Evolutionary conservation across 208 protist species (phyloP).

Genomic region (Trypanosoma grayi): DNA sequence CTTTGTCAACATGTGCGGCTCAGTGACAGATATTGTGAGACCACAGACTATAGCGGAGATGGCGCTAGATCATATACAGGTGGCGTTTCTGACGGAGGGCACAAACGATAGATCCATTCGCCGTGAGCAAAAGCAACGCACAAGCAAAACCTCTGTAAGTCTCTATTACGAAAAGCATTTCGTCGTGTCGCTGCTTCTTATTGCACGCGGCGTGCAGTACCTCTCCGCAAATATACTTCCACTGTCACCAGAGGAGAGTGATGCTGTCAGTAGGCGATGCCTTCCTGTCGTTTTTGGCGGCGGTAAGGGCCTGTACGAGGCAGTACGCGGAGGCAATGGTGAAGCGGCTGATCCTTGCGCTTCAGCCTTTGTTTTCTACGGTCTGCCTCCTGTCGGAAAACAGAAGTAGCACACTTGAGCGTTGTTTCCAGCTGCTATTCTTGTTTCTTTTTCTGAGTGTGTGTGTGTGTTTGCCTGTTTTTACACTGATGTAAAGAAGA

Average conservation of each 20-base stretch:
- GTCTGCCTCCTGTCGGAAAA: conserved; percentile 11
- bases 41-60: conserved; percentile 35
- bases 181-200: conserved; percentile 52
- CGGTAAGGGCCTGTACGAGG: conserved; percentile 28
- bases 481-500: too few species aligned
- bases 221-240: conserved; percentile 45
- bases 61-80: conserved; percentile 50
- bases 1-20: conserved; percentile 44
- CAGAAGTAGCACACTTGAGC: conserved; percentile 8
- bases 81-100: conserved; percentile 35
- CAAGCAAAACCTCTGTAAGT: conserved; percentile 13
- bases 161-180: conserved; percentile 30
- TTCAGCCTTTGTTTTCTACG: conserved; percentile 23
- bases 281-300: conserved; percentile 34
- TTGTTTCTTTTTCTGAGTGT: conserved; percentile 11
- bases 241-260: conserved; percentile 31
- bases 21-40: conserved; percentile 34
- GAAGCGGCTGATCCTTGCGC: not conserved
- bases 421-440: not conserved
- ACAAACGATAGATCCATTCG: conserved; percentile 45
- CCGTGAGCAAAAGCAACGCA: conserved; percentile 53
- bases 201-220: conserved; percentile 63
- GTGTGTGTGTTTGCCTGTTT: conserved; percentile 8
- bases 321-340: not conserved
- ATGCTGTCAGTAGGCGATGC: conserved; percentile 40